A percentile compares a stretch with the other conserved stretches of the same genome.
Conservation (phyloP, 495 filamentous ascomycete genomes). For the Penicillium canariense region DNA sequence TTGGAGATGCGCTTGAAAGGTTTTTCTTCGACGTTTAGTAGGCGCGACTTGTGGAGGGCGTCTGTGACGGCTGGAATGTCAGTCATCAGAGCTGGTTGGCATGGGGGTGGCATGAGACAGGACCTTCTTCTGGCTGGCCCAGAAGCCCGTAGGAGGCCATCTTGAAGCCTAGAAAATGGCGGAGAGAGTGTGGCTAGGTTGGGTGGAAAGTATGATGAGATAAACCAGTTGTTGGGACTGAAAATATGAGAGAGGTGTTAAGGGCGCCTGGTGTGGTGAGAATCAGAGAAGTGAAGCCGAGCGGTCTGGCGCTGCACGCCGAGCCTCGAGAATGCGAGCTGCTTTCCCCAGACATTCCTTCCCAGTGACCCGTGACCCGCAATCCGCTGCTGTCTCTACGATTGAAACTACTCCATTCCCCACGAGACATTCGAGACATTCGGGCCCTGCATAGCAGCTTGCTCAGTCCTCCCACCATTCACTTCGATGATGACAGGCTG, state of each 20-base stretch:
- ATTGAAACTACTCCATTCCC: not conserved
- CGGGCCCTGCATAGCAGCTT: not conserved
- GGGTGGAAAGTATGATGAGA: not conserved
- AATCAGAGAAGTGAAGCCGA: slow-evolving; percentile 24
- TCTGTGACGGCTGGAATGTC: slow-evolving; percentile 45
- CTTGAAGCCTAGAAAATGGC: not conserved
- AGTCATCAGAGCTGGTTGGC: slow-evolving; percentile 16
- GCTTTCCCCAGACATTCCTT: slow-evolving; percentile 18
- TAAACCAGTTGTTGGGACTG: not conserved
- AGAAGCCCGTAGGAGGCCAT: slow-evolving; percentile 51
- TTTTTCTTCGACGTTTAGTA: slow-evolving; percentile 88
- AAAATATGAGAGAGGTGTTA: not conserved
- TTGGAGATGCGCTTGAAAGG: slow-evolving; percentile 88
- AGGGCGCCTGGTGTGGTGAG: not conserved
- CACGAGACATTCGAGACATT: not conserved
- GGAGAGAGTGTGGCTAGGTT: not conserved
- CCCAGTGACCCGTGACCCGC: not conserved
- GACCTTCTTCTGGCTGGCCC: slow-evolving; percentile 54
- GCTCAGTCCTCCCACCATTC: not conserved
- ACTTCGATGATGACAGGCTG: slow-evolving; percentile 14
- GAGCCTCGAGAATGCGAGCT: slow-evolving; percentile 12
- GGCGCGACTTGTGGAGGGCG: slow-evolving; percentile 84
- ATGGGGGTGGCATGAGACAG: slow-evolving; percentile 7
- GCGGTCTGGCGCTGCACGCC: slow-evolving; percentile 20
- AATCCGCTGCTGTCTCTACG: not conserved